phyloP scores from a whole-genome alignment of 306 rosid genomes.

The Cucurbita maxima region DNA sequence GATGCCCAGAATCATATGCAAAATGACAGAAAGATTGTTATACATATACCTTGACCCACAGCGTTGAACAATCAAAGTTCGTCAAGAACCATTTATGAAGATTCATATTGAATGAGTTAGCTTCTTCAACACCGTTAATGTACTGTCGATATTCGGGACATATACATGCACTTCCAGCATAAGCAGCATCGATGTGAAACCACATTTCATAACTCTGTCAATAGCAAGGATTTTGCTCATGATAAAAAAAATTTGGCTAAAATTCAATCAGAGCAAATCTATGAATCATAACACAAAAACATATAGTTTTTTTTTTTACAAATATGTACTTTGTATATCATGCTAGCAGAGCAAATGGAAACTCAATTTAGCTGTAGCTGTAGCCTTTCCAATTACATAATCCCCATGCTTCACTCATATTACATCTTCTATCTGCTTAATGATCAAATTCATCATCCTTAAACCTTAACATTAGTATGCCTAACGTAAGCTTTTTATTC shows the following conservation, averaged over 20 bases:
- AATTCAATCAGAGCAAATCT: not conserved
- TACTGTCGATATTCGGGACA: conserved; percentile 80
- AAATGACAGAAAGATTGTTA: not conserved
- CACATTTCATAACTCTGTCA: conserved; percentile 55
- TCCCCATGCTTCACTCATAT: not conserved
- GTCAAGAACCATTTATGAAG: conserved; percentile 92
- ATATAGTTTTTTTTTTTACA: not conserved
- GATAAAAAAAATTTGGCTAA: not conserved
- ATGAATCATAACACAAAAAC: not conserved
- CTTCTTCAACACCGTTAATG: conserved; percentile 81
- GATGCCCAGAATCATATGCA: not conserved
- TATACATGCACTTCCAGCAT: conserved; percentile 92
- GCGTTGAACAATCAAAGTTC: conserved; percentile 82
- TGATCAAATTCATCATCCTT: no score
- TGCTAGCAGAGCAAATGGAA: not conserved
- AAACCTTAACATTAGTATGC: no score
- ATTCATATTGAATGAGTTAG: conserved; percentile 86
- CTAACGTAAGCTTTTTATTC: no score
- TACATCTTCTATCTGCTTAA: not conserved
- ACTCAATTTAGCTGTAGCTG: not conserved
- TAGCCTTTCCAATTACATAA: not conserved
- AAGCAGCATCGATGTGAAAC: conserved; percentile 97
- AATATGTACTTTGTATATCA: not conserved
- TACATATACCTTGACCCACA: conserved; percentile 85
- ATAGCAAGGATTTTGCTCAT: not conserved